Evolutionary conservation across 2,329 filamentous ascomycete species (phyloP), one percentile per base, ranked within the genome.

Genomic region (Diaporthe sp.): DNA sequence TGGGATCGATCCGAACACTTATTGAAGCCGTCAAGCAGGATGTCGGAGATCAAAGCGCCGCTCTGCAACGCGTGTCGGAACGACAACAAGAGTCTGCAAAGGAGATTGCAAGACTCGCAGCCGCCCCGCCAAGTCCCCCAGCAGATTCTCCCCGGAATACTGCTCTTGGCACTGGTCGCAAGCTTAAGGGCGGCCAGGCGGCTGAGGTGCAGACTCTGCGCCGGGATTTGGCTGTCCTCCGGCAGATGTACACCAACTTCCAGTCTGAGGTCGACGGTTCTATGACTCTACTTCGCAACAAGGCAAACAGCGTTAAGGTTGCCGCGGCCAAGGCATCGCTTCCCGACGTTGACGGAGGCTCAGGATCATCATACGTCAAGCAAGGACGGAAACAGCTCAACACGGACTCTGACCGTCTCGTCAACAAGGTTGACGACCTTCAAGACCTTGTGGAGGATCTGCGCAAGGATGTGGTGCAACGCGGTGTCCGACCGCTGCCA

Each of bases 381-480:
- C 90, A 89, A 49, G 96, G 96, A 67, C 97, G 98, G 83, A 98
- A 98, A 85, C 91, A 93, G 75, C 91, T 99, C 76, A 94, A 93
- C 69, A 89, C 93, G 37, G 96, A 98, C 82, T 98, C 95, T 0
- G 96, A 98, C 83, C 93, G 92, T 77, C 92, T 99, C 74, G 96
- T 99, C 78, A 93, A 92, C 79, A 94, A 95, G 81, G 97, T 99
- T 15, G 97, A 99, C 82, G 96, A 98, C 81, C 89, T 99, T n/a
- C 97, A 98, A 85, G 97, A 99, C 83, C 88, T 97, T 73, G 95
- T 99, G 28, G 97, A 99, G 84, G 97, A 99, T 82, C 90, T 99
- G 58, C 95, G 97, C 77, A 98, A 99, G 86, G 97, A 99, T 81
- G 97, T 99, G 61, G 97, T 99, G 62, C 89, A 92, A 75, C 94